Base-by-base conservation (phyloP, 2,329 filamentous ascomycete species). In the Nigrograna mackinnonii region DNA sequence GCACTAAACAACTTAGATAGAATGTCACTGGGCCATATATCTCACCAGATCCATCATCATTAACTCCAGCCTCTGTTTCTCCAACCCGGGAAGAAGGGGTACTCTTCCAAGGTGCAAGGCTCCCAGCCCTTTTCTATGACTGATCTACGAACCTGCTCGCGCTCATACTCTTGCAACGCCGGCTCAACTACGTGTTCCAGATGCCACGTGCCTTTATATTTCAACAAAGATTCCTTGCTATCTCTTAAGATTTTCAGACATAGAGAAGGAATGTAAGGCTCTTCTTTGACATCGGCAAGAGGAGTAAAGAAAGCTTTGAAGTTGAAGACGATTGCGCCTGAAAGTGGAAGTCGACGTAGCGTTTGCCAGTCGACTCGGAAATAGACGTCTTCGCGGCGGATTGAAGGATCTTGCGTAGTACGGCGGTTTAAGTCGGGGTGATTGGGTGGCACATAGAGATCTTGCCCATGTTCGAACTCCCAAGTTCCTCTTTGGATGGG, bases 301-400 rank as follows among this genome's bases (percentile, higher is more conserved):
- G 87, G 86, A 0, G 89, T 94, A 67, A 95, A 95, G 0, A 94
- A 67, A 0, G 86, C 89, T 61, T 92, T 95, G 79, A 92, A 95
- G 66, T 94, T 95, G 73, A 95, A 95, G 0, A 90, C 80, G 2
- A 95, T 74, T 0, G 79, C 85, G 0, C 81, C 88, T 0, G 86
- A 90, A 0, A 95, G 73, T 0, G 90, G 89, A 0, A 95, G 71
- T 3, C 90, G 81, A 2, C 90, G 82, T 4, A 95, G 72, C 0
- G 90, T 95, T 68, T 95, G 91, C 88, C 89, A 95, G 65, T 95
- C 90, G 2, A 94, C 89, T 4, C 90, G 80, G 1, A 95, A 72
- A 47, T 86, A 72, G 49, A 87, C 74, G 22, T 87, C 79, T 0
- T 80, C 75, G 2, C 83, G 60, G 1, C 68, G 70, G 5, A 92